Percentiles rank a stretch among this genome's conserved stretches.
phyloP scores from a whole-genome alignment of 805 yeast genomes.

The Teunomyces aglyptinius region DNA sequence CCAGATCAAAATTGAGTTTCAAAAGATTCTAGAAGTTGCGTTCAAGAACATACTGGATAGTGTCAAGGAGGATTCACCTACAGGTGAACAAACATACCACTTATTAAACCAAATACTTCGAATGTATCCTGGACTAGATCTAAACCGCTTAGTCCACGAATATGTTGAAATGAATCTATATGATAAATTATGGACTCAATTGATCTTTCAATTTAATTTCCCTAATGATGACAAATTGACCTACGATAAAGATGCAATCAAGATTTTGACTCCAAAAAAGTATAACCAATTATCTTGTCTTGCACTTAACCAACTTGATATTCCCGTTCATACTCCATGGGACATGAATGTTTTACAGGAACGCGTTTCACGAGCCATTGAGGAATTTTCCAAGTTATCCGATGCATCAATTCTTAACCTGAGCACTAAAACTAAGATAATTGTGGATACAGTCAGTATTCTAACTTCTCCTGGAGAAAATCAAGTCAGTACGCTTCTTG shows the following conservation, averaged over 20 bases:
- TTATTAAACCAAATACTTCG: conserved; percentile 28
- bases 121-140: conserved; percentile 41
- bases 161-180: conserved; percentile 71
- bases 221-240: conserved; percentile 19
- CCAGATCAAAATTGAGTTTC: conserved; percentile 30
- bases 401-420: conserved; percentile 41
- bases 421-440: conserved; percentile 44
- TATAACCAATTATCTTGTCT: conserved; percentile 38
- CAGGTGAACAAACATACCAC: conserved; percentile 34
- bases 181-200: conserved; percentile 61
- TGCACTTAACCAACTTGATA: conserved; percentile 51
- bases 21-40: conserved; percentile 33
- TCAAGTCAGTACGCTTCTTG: conserved; percentile 19
- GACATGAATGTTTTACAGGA: conserved; percentile 30
- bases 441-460: conserved; percentile 51
- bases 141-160: conserved; percentile 56
- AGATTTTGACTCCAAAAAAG: conserved; percentile 24
- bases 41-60: conserved; percentile 38
- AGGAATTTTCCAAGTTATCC: conserved; percentile 47
- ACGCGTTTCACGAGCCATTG: conserved; percentile 50
- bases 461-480: conserved; percentile 33
- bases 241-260: conserved; percentile 24
- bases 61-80: conserved; percentile 31
- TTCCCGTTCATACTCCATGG: conserved; percentile 43
- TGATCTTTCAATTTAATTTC: conserved; percentile 32